Evolutionary conservation across 2,329 filamentous ascomycete species (phyloP), one percentile per base, ranked within the genome.

Genomic region (Exophiala dermatitidis): DNA sequence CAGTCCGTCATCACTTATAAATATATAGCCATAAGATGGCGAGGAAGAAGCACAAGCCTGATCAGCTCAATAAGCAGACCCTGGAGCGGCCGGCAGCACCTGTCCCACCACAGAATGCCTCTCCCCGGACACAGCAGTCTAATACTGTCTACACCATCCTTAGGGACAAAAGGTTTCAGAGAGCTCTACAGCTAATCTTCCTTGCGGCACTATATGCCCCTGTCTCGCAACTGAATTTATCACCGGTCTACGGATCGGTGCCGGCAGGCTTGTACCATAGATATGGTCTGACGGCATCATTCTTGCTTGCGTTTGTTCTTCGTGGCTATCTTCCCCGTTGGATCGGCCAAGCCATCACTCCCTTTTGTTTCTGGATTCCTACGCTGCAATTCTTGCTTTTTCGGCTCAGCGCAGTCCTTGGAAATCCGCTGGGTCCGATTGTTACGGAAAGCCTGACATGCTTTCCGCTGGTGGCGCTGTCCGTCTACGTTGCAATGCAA

Each of bases 161-260:
- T 5, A 2, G n/a, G 3, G 53, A 62, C 36, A 46, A 48, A 19
- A 48, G 41, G 7, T 44, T 64, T 51, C 37, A 60, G 56, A 46
- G 66, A 63, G 63, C 59, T n/a, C 59, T 67, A 31, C 63, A 66
- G 30, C 57, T 73, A 48, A 61, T 73, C 34, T 55, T 69, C 26
- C 65, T 74, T 26, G 65, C 68, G 12, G 71, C 70, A 1, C 64
- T 67, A 33, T 74, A 68, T 56, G 72, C 72, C 3, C 67, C 68
- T 32, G 61, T 73, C 28, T 74, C 72, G 33, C 82, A 88, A 66
- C 76, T 90, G 58, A 84, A 81, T 37, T 76, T 97, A 33, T 87
- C 89, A 19, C 93, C 93, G 1, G 86, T 94, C 7, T 97, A 94
- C 69, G 93, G 93, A 48, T 83, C 84, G 10, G 87, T 95, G 36